phyloP scores from a whole-genome alignment of 108 stramenopile species.

The Nannochloropsis salina region DNA sequence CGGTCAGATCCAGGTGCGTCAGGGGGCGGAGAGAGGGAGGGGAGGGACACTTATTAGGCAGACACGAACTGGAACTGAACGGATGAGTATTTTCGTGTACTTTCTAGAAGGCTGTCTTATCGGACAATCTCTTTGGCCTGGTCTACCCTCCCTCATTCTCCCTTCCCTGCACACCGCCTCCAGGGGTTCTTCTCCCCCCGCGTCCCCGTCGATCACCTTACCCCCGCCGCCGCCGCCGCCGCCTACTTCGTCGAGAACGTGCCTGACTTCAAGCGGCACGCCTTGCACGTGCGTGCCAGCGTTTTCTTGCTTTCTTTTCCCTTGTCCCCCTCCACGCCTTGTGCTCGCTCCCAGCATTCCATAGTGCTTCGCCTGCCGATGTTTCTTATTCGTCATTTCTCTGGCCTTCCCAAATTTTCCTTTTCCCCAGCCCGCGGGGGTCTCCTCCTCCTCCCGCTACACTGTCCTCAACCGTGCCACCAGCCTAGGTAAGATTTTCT shows the following conservation, averaged over 20 bases:
- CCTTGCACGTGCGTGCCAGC: too few species aligned
- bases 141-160: background rate
- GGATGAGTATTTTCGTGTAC: too few species aligned
- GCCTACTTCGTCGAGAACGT: conserved; percentile 87
- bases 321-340: too few species aligned
- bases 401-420: background rate
- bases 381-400: background rate
- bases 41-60: too few species aligned
- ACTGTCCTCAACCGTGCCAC: background rate
- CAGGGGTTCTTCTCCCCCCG: conserved; percentile 66
- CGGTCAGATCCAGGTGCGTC: conserved; percentile 92
- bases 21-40: background rate
- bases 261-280: conserved; percentile 58
- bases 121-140: background rate
- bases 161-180: background rate
- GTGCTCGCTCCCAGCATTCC: too few species aligned
- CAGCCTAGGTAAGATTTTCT: background rate
- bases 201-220: conserved; percentile 95
- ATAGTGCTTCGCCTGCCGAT: too few species aligned
- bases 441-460: background rate
- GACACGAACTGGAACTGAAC: too few species aligned
- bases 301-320: too few species aligned
- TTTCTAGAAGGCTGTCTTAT: too few species aligned
- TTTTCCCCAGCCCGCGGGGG: conserved; percentile 71
- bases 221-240: conserved; percentile 88